phyloP scores from a whole-genome alignment of 805 yeast species.

The Yarrowia sp. region DNA sequence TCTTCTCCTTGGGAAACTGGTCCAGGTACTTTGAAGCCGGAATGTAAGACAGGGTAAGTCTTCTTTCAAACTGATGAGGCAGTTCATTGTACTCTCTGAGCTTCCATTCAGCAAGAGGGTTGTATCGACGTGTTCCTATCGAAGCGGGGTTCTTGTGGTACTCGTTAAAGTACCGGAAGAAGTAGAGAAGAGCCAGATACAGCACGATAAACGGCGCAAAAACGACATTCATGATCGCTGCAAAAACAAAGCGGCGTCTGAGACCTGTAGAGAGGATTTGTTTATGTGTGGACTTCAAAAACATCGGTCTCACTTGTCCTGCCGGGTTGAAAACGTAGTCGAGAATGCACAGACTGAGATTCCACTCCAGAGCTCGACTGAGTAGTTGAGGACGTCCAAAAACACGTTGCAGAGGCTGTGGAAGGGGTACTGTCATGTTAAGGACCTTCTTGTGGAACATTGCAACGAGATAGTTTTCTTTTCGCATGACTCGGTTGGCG shows the following conservation, averaged over 20 bases:
- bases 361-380: slow-evolving; percentile 93
- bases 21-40: slow-evolving; percentile 81
- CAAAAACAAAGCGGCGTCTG: slow-evolving; percentile 75
- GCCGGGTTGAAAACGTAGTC: slow-evolving; percentile 80
- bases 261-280: slow-evolving; percentile 66
- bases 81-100: slow-evolving; percentile 91
- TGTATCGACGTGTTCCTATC: slow-evolving; percentile 79
- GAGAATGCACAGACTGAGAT: slow-evolving; percentile 78
- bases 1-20: slow-evolving; percentile 84
- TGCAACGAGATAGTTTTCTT: slow-evolving; percentile 91
- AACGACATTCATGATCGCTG: slow-evolving; percentile 79
- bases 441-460: slow-evolving; percentile 74
- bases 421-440: slow-evolving; percentile 60
- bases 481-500: slow-evolving; percentile 93
- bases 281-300: slow-evolving; percentile 70
- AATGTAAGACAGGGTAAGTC: slow-evolving; percentile 72
- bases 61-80: slow-evolving; percentile 77
- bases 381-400: slow-evolving; percentile 46
- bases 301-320: slow-evolving; percentile 73
- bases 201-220: slow-evolving; percentile 82
- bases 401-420: slow-evolving; percentile 32
- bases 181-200: slow-evolving; percentile 78
- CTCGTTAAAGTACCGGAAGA: slow-evolving; percentile 89
- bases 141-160: slow-evolving; percentile 84
- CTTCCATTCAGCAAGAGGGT: slow-evolving; percentile 94